Conservation (phyloP, 2,329 filamentous ascomycete species). For the Fusarium avenaceum region DNA sequence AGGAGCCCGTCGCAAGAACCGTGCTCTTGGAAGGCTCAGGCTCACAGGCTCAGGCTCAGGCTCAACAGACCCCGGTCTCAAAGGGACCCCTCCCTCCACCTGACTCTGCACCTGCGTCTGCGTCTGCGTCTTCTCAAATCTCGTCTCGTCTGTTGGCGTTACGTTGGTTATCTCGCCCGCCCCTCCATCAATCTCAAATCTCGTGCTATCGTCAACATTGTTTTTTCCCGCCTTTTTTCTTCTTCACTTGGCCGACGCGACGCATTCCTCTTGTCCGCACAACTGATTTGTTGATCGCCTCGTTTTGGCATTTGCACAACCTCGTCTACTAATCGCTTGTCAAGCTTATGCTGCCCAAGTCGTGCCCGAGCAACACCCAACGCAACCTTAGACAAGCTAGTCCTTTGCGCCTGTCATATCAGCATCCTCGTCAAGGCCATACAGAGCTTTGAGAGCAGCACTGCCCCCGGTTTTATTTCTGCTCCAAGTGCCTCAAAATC, state of each 20-base stretch:
- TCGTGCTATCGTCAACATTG: slow-evolving; percentile 42
- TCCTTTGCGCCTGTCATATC: slow-evolving; percentile 41
- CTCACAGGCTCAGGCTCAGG: not conserved
- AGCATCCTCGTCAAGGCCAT: slow-evolving; percentile 40
- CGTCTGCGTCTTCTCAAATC: not conserved
- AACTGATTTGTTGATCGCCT: slow-evolving; percentile 29
- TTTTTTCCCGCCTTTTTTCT: slow-evolving; percentile 39
- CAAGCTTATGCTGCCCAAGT: slow-evolving; percentile 42
- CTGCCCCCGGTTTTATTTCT: slow-evolving; percentile 44
- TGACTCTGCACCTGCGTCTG: not conserved
- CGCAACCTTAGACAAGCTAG: slow-evolving; percentile 41
- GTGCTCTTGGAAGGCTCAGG: slow-evolving; percentile 39
- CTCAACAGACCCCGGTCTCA: slow-evolving; percentile 8
- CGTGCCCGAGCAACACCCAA: slow-evolving; percentile 43
- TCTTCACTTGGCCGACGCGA: slow-evolving; percentile 38
- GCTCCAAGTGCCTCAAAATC: slow-evolving; percentile 42
- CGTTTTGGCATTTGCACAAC: not conserved
- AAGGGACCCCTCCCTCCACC: not conserved
- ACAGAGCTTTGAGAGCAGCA: slow-evolving; percentile 37
- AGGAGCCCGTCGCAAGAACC: slow-evolving; percentile 32
- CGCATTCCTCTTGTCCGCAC: slow-evolving; percentile 38
- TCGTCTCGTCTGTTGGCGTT: slow-evolving; percentile 31
- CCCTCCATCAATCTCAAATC: slow-evolving; percentile 42
- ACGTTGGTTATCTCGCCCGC: slow-evolving; percentile 36
- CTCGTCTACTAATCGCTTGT: slow-evolving; percentile 16